A percentile compares a stretch with the other conserved stretches of the same genome.
Conservation (phyloP, 768 basidiomycete species). For the Amanita pallidorosea region DNA sequence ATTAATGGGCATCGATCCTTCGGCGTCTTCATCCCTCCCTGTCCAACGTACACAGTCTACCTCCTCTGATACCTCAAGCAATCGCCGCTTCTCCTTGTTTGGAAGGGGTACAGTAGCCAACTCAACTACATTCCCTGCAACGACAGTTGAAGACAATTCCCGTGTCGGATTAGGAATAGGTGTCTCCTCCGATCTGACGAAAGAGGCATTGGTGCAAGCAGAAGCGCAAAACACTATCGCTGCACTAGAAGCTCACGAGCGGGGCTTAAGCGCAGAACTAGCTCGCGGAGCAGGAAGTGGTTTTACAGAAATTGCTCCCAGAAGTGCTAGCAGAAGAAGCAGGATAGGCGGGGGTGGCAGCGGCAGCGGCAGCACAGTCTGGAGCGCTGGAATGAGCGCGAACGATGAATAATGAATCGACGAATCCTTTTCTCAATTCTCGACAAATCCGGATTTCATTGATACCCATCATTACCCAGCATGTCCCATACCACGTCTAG, state of each 20-base stretch:
- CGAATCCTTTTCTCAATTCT: neutral
- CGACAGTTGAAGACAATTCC: conserved; percentile 21
- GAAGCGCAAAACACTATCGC: conserved; percentile 70
- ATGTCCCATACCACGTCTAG: neutral
- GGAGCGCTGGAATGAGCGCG: conserved; percentile 77
- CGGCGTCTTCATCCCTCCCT: conserved; percentile 26
- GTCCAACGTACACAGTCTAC: conserved; percentile 18
- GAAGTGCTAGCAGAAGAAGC: conserved; percentile 46
- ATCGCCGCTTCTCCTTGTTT: conserved; percentile 66
- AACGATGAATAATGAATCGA: conserved; percentile 29
- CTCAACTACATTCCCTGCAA: conserved; percentile 39
- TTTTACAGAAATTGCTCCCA: conserved; percentile 65
- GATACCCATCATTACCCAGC: neutral
- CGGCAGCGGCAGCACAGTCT: conserved; percentile 70
- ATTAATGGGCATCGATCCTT: conserved; percentile 81
- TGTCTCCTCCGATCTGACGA: conserved; percentile 41
- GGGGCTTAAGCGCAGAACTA: conserved; percentile 59
- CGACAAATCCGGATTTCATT: neutral
- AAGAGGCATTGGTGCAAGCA: conserved; percentile 68
- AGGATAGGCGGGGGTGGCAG: conserved; percentile 53
- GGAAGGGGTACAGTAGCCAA: conserved; percentile 25
- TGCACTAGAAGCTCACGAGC: conserved; percentile 74
- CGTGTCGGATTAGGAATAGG: conserved; percentile 22
- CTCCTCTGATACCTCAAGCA: conserved; percentile 17
- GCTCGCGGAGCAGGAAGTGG: conserved; percentile 64